Base-by-base conservation (phyloP, 345 rosid genomes). In the Syzygium aqueum region DNA sequence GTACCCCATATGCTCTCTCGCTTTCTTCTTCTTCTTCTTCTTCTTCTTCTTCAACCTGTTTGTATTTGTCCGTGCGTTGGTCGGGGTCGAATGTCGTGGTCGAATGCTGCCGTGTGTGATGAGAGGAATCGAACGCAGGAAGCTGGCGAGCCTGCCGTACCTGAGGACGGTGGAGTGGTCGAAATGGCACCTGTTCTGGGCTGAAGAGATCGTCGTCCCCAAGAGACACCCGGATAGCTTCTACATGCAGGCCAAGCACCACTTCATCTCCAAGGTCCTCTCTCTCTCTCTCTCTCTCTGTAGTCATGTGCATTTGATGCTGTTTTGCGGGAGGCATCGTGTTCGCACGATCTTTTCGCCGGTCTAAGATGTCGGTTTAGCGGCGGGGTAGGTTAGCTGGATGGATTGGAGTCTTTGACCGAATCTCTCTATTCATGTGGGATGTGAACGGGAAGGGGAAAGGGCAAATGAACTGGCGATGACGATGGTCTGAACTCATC, bases 141-240 rank as follows among this genome's bases (percentile, higher is more conserved):
- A 90, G 85, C 89, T 92, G 15, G 86, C 90, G 15, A 87, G 87
- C 25, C 80, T 87, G 80, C 91, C 92, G 12, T 89, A 67, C 83
- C 46, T 84, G 89, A 89, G 85, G 87, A 85, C 86, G 37, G 90
- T 87, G 87, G 93, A 92, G 4, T 90, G 93, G 93, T 30, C 89
- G 67, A 90, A 89, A 84, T 92, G 93, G 93, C 89, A 85, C 83
- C 61, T 92, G 11, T 90, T 92, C 87, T 92, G 93, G 93, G 92
- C 92, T 8, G 92, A 92, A 56, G 92, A 92, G 89, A 89, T 87
- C 61, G 90, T 90, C 28, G 91, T 92, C 21, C 52, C 90, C 27
- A 90, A 88, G 87, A 85, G 85, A 16, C 91, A 92, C 83, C 91
- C 90, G 13, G 90, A 89, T 56, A 90, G 90, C 88, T 77, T 86